Conservation (phyloP, 2,329 filamentous ascomycete species). For the Pyricularia sp. region DNA sequence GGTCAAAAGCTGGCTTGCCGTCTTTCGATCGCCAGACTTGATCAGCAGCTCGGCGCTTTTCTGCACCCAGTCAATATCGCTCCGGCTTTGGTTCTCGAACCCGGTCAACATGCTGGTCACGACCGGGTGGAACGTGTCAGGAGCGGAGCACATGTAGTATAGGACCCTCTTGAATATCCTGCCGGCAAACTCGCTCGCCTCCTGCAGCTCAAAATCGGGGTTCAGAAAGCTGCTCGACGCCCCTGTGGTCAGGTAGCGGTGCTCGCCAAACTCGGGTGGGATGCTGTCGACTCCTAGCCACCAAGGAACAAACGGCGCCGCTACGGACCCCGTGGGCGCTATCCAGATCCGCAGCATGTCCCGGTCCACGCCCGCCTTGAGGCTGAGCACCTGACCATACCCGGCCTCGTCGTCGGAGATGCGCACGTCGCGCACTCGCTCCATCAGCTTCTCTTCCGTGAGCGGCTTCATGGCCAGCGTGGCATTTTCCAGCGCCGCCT, state of each 20-base stretch:
- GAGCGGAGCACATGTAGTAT: slow-evolving; percentile 3
- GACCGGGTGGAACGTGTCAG: not conserved
- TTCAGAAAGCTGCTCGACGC: not conserved
- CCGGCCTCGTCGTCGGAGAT: slow-evolving; percentile 4
- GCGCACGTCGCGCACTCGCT: slow-evolving; percentile 1
- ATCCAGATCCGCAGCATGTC: slow-evolving; percentile 1
- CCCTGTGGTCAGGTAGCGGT: slow-evolving; percentile 3
- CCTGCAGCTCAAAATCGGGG: slow-evolving; percentile 3
- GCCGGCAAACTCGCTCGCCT: not conserved
- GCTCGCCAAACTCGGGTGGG: slow-evolving; percentile 1
- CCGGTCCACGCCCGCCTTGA: not conserved
- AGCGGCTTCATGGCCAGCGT: slow-evolving; percentile 2
- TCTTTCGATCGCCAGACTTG: not conserved
- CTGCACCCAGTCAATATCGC: slow-evolving; percentile 2
- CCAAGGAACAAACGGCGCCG: not conserved
- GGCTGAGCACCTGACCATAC: not conserved
- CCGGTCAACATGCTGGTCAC: slow-evolving; percentile 1
- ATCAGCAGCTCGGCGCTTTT: not conserved
- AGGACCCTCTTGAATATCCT: slow-evolving; percentile 2
- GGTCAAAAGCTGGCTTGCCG: not conserved
- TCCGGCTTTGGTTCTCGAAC: not conserved
- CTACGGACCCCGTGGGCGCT: slow-evolving; percentile 1
- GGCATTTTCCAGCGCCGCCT: not conserved
- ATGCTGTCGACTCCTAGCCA: not conserved
- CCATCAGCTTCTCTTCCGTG: slow-evolving; percentile 1